phyloP scores from a whole-genome alignment of 306 rosid genomes.

The Cicer yamashitae region DNA sequence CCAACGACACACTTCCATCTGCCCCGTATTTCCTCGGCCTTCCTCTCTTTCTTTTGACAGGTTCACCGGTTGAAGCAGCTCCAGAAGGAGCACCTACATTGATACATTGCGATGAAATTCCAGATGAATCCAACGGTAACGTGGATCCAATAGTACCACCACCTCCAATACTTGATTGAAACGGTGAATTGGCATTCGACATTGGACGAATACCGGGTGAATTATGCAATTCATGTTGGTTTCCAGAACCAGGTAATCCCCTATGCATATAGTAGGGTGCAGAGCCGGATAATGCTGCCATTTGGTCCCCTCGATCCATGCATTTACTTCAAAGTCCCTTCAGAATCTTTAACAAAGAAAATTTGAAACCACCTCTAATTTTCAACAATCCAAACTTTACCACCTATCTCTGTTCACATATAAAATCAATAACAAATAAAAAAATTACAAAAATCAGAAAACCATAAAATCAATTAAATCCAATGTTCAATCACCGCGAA shows the following conservation, averaged over 20 bases:
- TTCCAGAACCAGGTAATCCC: constrained; percentile 70
- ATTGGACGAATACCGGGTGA: constrained; percentile 60
- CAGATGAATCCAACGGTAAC: constrained; percentile 69
- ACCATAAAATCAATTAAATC: constrained; percentile 32
- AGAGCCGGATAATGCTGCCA: constrained; percentile 76
- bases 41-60: constrained; percentile 88
- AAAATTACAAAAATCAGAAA: constrained; percentile 39
- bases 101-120: constrained; percentile 69
- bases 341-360: constrained; percentile 38
- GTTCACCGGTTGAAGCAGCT: constrained; percentile 57
- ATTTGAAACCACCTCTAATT: constrained; percentile 27
- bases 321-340: constrained; percentile 57
- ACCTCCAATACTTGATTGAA: constrained; percentile 69
- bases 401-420: constrained; percentile 50
- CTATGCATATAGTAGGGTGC: constrained; percentile 81
- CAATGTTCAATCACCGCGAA: constrained; percentile 5
- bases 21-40: constrained; percentile 95
- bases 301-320: constrained; percentile 98
- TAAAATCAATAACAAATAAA: constrained; percentile 40
- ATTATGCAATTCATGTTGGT: constrained; percentile 63
- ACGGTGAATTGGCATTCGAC: constrained; percentile 68
- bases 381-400: constrained; percentile 34
- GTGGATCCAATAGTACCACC: constrained; percentile 74
- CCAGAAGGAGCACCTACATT: constrained; percentile 66
- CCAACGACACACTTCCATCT: constrained; percentile 86